Percentiles rank a stretch among this genome's conserved stretches.
Evolutionary conservation across 2,329 filamentous ascomycete species (phyloP).

Genomic region (Stemphylium vesicarium): DNA sequence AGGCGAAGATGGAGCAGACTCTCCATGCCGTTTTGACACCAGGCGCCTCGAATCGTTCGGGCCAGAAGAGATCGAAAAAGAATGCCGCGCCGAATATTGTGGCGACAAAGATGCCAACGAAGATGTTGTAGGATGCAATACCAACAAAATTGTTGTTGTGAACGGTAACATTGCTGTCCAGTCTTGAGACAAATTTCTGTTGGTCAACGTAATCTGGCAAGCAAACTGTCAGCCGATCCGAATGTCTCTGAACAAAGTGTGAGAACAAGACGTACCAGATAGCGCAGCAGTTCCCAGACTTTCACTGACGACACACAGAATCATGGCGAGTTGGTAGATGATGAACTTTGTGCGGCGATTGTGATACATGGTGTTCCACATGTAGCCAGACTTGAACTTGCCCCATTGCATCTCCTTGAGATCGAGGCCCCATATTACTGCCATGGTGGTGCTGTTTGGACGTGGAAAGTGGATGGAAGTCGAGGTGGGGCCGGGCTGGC

Average conservation of each 20-base stretch:
- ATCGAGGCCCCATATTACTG: constrained; percentile 64
- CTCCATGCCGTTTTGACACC: constrained; percentile 62
- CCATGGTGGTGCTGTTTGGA: constrained; percentile 24
- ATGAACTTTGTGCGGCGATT: constrained; percentile 64
- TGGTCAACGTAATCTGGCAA: constrained; percentile 61
- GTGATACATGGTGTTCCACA: constrained; percentile 64
- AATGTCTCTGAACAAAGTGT: neutral
- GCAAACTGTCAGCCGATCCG: neutral
- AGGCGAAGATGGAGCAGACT: constrained; percentile 57
- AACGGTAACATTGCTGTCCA: constrained; percentile 51
- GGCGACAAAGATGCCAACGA: constrained; percentile 63
- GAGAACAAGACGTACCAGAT: constrained; percentile 51
- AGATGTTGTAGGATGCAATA: constrained; percentile 64
- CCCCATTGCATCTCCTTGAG: constrained; percentile 63
- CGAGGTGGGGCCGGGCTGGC: too few relatives aligned
- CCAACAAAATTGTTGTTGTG: constrained; percentile 64
- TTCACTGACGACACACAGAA: constrained; percentile 63
- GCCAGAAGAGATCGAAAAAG: constrained; percentile 69
- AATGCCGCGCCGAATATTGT: constrained; percentile 65
- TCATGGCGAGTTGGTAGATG: constrained; percentile 66
- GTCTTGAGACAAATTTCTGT: constrained; percentile 54
- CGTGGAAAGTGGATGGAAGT: too few relatives aligned
- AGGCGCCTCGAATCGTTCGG: constrained; percentile 58
- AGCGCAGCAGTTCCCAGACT: constrained; percentile 63
- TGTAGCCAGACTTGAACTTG: constrained; percentile 64